Evolutionary conservation across 2,329 filamentous ascomycete species (phyloP).

Genomic region (Whalleya microplaca): DNA sequence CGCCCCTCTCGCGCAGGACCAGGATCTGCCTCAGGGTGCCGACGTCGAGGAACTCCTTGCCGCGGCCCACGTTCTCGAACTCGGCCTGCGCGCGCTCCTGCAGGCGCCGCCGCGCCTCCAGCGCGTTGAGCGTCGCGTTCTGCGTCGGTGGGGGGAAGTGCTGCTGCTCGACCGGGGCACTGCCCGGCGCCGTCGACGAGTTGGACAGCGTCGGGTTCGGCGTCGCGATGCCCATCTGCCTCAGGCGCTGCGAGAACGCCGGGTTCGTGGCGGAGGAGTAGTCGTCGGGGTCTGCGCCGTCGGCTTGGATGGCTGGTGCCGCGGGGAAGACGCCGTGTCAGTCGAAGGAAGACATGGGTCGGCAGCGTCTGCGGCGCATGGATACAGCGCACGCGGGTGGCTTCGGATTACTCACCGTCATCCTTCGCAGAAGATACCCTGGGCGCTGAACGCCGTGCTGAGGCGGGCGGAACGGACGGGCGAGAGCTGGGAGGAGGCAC

Average conservation of each 20-base stretch:
- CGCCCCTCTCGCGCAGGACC: conserved; percentile 46
- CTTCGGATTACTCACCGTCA: conserved; percentile 35
- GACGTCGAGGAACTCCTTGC: conserved; percentile 52
- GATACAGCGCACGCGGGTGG: background rate
- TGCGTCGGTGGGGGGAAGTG: conserved; percentile 31
- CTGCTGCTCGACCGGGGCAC: conserved; percentile 17
- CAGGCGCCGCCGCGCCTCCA: conserved; percentile 51
- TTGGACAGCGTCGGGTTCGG: conserved; percentile 58
- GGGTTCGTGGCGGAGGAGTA: conserved; percentile 37
- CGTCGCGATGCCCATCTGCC: conserved; percentile 58
- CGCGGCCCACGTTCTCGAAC: conserved; percentile 45
- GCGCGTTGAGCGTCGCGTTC: conserved; percentile 53
- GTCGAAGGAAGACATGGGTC: conserved; percentile 10
- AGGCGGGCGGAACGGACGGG: conserved; percentile 9
- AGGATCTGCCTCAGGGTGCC: conserved; percentile 52
- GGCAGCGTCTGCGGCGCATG: conserved; percentile 4
- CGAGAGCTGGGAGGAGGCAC: conserved; percentile 27
- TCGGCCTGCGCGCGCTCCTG: conserved; percentile 50
- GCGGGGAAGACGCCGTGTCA: conserved; percentile 1
- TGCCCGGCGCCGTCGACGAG: conserved; percentile 48
- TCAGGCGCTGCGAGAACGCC: conserved; percentile 56
- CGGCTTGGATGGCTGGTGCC: conserved; percentile 44
- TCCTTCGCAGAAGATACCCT: conserved; percentile 36
- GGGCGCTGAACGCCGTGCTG: conserved; percentile 6
- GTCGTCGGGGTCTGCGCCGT: conserved; percentile 48